These are phyloP conservation scores for Penicillium sp. DNA, from an alignment of 2,329 filamentous ascomycete species.

Conservation along the genomic window DNA sequence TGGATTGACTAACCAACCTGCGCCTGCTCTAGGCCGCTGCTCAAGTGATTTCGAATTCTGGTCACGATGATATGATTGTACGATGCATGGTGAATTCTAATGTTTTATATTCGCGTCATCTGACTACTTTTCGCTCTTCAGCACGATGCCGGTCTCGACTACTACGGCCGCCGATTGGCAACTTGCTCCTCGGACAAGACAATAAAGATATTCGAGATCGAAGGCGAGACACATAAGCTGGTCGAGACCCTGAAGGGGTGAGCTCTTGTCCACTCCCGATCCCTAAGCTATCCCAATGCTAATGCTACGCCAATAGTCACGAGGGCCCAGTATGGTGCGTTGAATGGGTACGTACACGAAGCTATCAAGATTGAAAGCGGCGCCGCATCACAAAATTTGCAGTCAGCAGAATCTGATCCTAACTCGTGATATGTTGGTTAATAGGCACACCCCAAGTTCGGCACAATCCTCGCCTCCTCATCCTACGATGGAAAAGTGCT, in stretches of 20 bases:
- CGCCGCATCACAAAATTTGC: neutral
- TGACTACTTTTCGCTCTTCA: constrained; percentile 37
- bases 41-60: constrained; percentile 81
- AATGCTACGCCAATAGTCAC: constrained; percentile 63
- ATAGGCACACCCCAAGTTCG: constrained; percentile 91
- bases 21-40: constrained; percentile 54
- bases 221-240: constrained; percentile 86
- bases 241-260: constrained; percentile 95
- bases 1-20: constrained; percentile 20
- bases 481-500: constrained; percentile 98
- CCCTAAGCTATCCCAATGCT: constrained; percentile 11
- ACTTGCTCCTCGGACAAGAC: constrained; percentile 98
- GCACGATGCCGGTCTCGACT: constrained; percentile 98
- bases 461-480: constrained; percentile 93
- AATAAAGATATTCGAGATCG: constrained; percentile 99
- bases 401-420: neutral
- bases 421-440: neutral
- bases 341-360: constrained; percentile 68
- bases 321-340: constrained; percentile 98
- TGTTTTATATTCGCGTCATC: neutral
- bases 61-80: constrained; percentile 99
- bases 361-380: neutral
- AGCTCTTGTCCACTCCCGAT: constrained; percentile 19
- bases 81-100: constrained; percentile 38
- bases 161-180: constrained; percentile 93